Evolutionary conservation across 441 rosid species (phyloP).

Genomic region (Syzygium malaccense): DNA sequence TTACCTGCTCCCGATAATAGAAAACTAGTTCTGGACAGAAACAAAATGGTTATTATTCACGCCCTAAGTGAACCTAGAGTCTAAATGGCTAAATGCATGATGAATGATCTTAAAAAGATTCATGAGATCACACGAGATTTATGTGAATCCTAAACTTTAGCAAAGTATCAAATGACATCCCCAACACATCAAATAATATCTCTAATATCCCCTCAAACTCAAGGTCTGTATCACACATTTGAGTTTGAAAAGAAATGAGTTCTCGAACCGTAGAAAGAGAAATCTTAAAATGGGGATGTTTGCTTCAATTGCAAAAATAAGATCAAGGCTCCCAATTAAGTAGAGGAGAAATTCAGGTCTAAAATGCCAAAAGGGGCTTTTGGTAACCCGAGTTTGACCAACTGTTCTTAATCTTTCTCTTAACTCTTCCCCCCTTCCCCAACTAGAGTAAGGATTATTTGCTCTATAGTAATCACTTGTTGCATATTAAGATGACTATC

Average conservation of each 20-base stretch:
- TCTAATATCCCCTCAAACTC: neutral
- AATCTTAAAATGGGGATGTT: neutral
- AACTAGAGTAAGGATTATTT: neutral
- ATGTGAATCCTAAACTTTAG: neutral
- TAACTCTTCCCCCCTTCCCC: neutral
- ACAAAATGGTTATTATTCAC: too few relatives aligned
- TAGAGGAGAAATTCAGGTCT: neutral
- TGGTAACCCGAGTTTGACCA: neutral
- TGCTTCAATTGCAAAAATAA: neutral
- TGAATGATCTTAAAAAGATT: neutral
- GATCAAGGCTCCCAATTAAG: neutral
- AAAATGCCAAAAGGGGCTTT: neutral
- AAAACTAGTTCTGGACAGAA: too few relatives aligned
- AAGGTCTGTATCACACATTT: neutral
- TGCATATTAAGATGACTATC: neutral
- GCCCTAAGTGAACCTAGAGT: neutral
- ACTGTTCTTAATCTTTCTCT: neutral
- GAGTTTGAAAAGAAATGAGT: neutral
- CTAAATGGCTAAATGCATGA: neutral
- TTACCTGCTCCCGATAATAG: too few relatives aligned
- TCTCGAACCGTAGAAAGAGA: neutral
- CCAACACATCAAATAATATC: neutral
- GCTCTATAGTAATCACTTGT: neutral
- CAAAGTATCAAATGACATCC: neutral
- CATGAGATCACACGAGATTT: neutral